Evolutionary conservation across 305 asterid genomes (phyloP), one percentile per base, ranked within the genome.

Genomic region (Petunia hybrid): DNA sequence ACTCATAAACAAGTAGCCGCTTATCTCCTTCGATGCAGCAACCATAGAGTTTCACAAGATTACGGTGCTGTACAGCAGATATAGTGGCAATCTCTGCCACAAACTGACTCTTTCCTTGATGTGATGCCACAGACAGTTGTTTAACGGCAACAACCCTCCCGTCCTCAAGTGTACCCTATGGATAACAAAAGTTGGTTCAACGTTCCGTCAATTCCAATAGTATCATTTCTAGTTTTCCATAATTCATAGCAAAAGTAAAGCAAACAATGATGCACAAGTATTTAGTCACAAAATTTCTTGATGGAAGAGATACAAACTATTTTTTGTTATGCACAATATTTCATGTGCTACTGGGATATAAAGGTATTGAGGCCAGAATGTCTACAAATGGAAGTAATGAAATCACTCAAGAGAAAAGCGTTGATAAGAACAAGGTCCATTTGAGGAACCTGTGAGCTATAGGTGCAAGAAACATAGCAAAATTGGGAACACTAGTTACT

Each of bases 61-160:
- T 94, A 51, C 92, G 92, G 80, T 92, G 98, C 40, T 92, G 94
- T 80, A 94, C 95, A 42, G 91, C 91, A n/a, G 97, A 94, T 81
- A 92, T 92, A 41, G 93, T 87, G 40, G 91, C 94, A 68, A 94
- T 94, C 86, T 94, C 98, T 63, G 96, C 90, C 65, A 92, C 86
- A 76, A 92, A 94, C 82, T 94, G 92, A 56, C 90, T 87, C 85
- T 90, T 94, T 79, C 98, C 98, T 86, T 92, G 98, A 73, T 76
- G 93, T 43, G 97, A 94, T 64, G 91, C 91, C 55, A 91, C 88
- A 6, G 95, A 90, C 80, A 94, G 85, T 75, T 86, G 89, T 84
- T 94, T 94, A 78, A 92, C 93, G 1, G 94, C 97, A 83, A 89
- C 87, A 14, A 82, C 85, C 85, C 94, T 90, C 66, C 89, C 97